These are phyloP conservation scores for Solanum lycopersicoides DNA, from an alignment of 257 asterid genomes.

Conservation along the genomic window DNA sequence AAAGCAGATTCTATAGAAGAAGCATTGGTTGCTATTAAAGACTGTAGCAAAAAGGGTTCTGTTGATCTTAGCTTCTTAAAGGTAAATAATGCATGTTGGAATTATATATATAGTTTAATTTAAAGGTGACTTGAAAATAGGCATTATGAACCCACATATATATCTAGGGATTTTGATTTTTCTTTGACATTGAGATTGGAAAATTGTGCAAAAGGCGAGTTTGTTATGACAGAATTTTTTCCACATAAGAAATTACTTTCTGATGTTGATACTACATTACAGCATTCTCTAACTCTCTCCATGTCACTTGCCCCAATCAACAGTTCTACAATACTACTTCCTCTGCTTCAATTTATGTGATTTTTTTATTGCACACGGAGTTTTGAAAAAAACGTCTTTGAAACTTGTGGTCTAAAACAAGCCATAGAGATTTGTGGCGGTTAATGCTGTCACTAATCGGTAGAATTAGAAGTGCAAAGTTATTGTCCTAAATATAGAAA, in stretches of 20 bases:
- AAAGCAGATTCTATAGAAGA: background rate
- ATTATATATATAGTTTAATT: too few relatives aligned
- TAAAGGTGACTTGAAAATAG: too few relatives aligned
- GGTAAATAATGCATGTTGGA: background rate
- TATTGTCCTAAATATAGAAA: background rate
- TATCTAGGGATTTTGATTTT: background rate
- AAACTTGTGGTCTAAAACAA: background rate
- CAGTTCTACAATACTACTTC: too few relatives aligned
- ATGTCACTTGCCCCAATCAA: background rate
- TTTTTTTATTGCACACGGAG: too few relatives aligned
- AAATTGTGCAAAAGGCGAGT: background rate
- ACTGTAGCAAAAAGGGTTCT: background rate
- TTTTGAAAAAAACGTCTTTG: background rate
- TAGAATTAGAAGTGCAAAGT: background rate
- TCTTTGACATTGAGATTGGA: background rate
- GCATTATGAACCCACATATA: too few relatives aligned
- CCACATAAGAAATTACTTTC: background rate
- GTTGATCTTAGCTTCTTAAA: background rate
- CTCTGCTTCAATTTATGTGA: too few relatives aligned
- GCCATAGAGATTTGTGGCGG: too few relatives aligned
- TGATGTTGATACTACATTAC: background rate
- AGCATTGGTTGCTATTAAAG: background rate
- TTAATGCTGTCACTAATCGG: background rate
- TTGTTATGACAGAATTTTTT: background rate
- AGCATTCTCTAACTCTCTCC: background rate